Base-by-base conservation (phyloP, 2,329 filamentous ascomycete genomes). In the Akanthomyces uredinophilus region DNA sequence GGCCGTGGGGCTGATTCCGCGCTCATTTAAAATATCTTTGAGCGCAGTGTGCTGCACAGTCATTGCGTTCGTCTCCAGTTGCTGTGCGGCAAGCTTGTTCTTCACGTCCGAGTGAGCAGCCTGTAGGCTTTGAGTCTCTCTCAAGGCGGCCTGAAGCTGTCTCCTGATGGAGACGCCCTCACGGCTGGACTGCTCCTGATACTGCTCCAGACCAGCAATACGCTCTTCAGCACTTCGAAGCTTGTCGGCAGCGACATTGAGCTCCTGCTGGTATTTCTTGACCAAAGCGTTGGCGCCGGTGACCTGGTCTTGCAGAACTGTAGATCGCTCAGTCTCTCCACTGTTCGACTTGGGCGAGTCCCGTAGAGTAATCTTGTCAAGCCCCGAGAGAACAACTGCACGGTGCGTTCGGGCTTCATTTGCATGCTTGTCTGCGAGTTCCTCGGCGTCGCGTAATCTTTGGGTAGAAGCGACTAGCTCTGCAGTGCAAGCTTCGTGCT, bases 121-220 rank as follows among this genome's bases (percentile, higher is more conserved):
- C 67, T 92, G 90, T 29, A 96, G 80, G n/a, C 84, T 81, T 72
- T 96, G 92, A 16, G 89, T 87, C 63, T 99, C 94, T 66, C 88
- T 89, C 73, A 96, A 81, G 5, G 91, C 87, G 29, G 87, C 83
- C 73, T 98, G 95, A 59, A 99, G 83, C 71, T 98, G 94, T 71
- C 95, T 88, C 60, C 95, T 87, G 66, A 98, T 92, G 41, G 88
- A 86, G 60, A 99, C 87, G 54, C 92, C 92, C 74, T 99, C 96
- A 50, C 95, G 86, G 74, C 93, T 98, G 4, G 93, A 90, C 75
- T 99, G 95, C 72, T 99, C 95, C 76, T 99, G 95, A 73, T 98
- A 98, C 32, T 92, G 91, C 74, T 99, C 95, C 4, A 99, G 83
- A 7, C 95, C 95, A 5, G 95, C 96, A 73, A 99, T 98, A 47